Percentiles rank a stretch among this genome's conserved stretches.
These are phyloP conservation scores for Aspergillus oerlinghausenensis DNA, from an alignment of 2,329 filamentous ascomycete genomes.

Conservation along the genomic window DNA sequence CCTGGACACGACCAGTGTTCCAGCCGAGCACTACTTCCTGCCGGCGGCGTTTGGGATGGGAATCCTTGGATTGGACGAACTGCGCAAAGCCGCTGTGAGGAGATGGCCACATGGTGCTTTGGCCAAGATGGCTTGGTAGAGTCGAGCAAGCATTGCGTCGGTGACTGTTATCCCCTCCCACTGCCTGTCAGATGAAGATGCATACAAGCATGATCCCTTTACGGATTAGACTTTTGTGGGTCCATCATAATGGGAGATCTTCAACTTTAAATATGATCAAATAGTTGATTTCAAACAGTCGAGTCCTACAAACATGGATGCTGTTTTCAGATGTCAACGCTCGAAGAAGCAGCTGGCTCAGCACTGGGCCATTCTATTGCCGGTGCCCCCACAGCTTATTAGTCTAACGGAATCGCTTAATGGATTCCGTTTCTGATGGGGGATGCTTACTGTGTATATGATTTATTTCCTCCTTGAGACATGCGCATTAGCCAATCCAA, in stretches of 20 bases:
- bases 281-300: background rate
- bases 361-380: no score
- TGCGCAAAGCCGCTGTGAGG: conserved; percentile 59
- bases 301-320: background rate
- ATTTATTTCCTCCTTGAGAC: background rate
- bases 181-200: background rate
- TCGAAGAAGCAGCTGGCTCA: no score
- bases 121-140: conserved; percentile 61
- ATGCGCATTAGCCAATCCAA: background rate
- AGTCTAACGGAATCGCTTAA: no score
- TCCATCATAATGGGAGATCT: background rate
- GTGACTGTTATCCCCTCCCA: background rate
- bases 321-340: background rate
- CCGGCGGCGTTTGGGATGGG: conserved; percentile 67
- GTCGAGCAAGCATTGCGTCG: background rate
- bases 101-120: conserved; percentile 55
- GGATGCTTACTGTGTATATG: background rate
- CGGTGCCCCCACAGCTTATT: background rate
- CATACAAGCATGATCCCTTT: background rate
- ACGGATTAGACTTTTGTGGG: background rate
- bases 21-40: conserved; percentile 71
- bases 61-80: conserved; percentile 62
- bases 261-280: background rate
- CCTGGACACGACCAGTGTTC: conserved; percentile 59
- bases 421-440: background rate